Evolutionary conservation across 1,284 basidiomycete species (phyloP), one percentile per base, ranked within the genome.

Genomic region (Coriolopsis trogii): DNA sequence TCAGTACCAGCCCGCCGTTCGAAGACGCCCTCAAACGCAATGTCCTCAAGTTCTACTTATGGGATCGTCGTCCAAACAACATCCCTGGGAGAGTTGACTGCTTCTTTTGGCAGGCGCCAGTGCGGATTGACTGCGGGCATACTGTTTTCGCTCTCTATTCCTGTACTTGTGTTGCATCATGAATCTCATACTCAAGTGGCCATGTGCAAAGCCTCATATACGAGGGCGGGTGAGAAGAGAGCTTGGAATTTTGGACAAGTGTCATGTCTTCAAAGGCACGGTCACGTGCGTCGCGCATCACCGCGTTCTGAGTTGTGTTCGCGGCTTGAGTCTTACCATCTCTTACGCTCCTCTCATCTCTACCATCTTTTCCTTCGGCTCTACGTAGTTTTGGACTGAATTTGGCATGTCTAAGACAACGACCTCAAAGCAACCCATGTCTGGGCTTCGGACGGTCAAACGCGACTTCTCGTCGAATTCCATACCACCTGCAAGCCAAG

Each of bases 391-490:
- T 28, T 18, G 4, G 20, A 13, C 15, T 16, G 23, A 26, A 12
- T 2, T 6, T 8, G 5, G n/a, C 15, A 41, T 39, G 39, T 46
- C 39, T 15, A 51, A 51, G 41, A 24, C 53, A 6, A 26, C 41
- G 0, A 20, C 53, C 2, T 24, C 48, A 4, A 69, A 64, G 33
- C 64, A 67, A 37, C 58, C 62, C 21, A 67, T 66, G 55, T 70
- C 68, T 0, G 68, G 68, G 3, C 58, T 70, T 0, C 51, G 62
- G 15, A 49, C 65, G 6, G 37, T 70, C 30, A 68, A 66, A 45
- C 65, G 68, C 42, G 66, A 68, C 56, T 70, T 67, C 31, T 68
- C 67, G 1, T 65, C 67, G 4, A 64, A 53, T 39, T 53, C 60
- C 4, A n/a, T 64, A 2, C 58, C 56, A 1, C 34, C 63, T 3